phyloP scores from a whole-genome alignment of 371 early-diverging fungal species.

The Rhizomucor pusillus region DNA sequence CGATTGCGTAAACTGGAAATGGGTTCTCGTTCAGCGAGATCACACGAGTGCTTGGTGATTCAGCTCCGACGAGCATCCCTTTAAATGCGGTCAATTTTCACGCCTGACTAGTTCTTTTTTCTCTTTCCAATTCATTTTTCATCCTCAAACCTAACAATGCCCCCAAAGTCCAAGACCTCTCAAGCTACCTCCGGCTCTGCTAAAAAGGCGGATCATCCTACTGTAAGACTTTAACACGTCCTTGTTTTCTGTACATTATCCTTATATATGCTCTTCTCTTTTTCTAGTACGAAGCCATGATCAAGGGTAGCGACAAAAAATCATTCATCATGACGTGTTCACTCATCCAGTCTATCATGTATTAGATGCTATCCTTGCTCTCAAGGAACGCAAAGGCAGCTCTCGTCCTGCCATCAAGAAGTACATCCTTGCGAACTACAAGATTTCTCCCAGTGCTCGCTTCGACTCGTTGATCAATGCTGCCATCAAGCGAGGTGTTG shows the following conservation, averaged over 20 bases:
- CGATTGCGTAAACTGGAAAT: too few relatives aligned
- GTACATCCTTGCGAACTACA: slow-evolving; percentile 79
- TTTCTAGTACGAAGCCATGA: slow-evolving; percentile 47
- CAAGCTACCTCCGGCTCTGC: slow-evolving; percentile 20
- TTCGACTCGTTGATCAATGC: slow-evolving; percentile 65
- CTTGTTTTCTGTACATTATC: neutral
- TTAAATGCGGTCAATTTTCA: too few relatives aligned
- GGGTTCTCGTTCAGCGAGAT: too few relatives aligned
- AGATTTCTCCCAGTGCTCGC: slow-evolving; percentile 45
- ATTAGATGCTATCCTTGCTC: slow-evolving; percentile 57
- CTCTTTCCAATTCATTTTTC: slow-evolving; percentile 7
- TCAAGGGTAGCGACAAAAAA: slow-evolving; percentile 27
- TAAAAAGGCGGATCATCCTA: slow-evolving; percentile 51
- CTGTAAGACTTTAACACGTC: slow-evolving; percentile 27
- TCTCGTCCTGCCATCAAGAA: slow-evolving; percentile 82
- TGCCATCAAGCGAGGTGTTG: slow-evolving; percentile 77
- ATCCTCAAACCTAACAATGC: slow-evolving; percentile 16
- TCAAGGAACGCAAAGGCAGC: slow-evolving; percentile 80
- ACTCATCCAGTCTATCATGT: neutral
- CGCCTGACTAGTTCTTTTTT: neutral
- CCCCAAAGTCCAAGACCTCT: slow-evolving; percentile 21
- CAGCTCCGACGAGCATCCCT: too few relatives aligned
- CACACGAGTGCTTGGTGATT: too few relatives aligned
- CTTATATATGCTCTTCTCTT: slow-evolving; percentile 5
- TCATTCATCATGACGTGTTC: neutral